A percentile compares a stretch with the other conserved stretches of the same genome.
Evolutionary conservation across 192 early-diverging fungal genomes (phyloP).

Genomic region (Ambispora gerdemannii): DNA sequence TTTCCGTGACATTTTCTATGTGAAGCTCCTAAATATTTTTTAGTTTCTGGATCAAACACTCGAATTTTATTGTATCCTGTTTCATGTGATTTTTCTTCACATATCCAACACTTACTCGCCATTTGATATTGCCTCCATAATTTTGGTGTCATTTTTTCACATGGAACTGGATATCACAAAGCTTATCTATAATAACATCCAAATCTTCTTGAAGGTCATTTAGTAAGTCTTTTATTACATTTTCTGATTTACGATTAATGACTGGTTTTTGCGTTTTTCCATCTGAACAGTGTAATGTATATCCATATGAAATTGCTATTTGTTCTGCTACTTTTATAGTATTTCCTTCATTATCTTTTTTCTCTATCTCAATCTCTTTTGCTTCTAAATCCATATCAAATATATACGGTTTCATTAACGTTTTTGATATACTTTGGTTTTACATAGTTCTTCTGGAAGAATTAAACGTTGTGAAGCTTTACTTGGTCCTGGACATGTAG

Average conservation of each 20-base stretch:
- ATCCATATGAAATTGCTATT: slow-evolving; percentile 18
- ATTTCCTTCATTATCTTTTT: slow-evolving; percentile 23
- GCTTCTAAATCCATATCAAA: slow-evolving; percentile 20
- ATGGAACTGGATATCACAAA: background rate
- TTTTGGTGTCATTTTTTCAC: slow-evolving; percentile 21
- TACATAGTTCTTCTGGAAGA: slow-evolving; percentile 10
- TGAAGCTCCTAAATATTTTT: slow-evolving; percentile 20
- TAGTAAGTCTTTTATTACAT: slow-evolving; percentile 25
- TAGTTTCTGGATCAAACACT: slow-evolving; percentile 21
- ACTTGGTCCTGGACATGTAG: background rate
- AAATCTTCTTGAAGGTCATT: slow-evolving; percentile 23
- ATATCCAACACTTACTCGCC: slow-evolving; percentile 4
- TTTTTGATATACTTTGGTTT: slow-evolving; percentile 27
- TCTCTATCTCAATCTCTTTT: background rate
- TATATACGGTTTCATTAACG: slow-evolving; percentile 22
- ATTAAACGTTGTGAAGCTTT: slow-evolving; percentile 3
- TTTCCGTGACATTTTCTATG: slow-evolving; percentile 19
- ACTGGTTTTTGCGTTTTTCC: slow-evolving; percentile 12
- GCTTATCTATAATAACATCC: slow-evolving; percentile 24
- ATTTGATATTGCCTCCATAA: slow-evolving; percentile 19
- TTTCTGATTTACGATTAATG: slow-evolving; percentile 15
- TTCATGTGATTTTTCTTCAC: slow-evolving; percentile 22
- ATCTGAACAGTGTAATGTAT: slow-evolving; percentile 26
- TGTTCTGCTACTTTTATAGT: slow-evolving; percentile 23
- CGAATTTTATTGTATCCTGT: slow-evolving; percentile 23